Percentiles rank a stretch among this genome's conserved stretches.
Conservation (phyloP, 2,329 filamentous ascomycete genomes). For the Scedosporium apiospermum region DNA sequence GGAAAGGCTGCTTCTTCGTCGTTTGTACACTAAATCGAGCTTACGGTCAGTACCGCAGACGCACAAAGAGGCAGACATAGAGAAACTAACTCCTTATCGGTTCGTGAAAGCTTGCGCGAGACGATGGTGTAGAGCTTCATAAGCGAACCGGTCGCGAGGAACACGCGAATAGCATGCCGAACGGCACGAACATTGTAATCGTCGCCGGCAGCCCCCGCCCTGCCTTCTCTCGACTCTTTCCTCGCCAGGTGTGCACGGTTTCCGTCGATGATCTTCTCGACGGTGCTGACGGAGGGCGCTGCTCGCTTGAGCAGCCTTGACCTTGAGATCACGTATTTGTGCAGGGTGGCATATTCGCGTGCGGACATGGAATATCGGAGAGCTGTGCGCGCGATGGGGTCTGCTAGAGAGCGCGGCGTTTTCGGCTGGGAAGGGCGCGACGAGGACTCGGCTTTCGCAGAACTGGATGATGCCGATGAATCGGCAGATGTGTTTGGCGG, state of each 20-base stretch:
- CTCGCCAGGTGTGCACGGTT: constrained; percentile 7
- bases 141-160: constrained; percentile 43
- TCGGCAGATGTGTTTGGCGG: not conserved
- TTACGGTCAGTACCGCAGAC: not conserved
- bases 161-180: constrained; percentile 34
- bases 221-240: constrained; percentile 1
- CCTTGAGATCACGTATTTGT: constrained; percentile 72
- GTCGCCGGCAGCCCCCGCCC: constrained; percentile 26
- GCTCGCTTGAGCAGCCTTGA: constrained; percentile 48
- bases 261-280: constrained; percentile 28
- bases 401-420: constrained; percentile 19
- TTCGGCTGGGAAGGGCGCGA: not conserved
- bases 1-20: constrained; percentile 40
- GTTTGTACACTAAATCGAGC: constrained; percentile 13
- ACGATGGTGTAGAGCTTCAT: constrained; percentile 55
- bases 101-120: constrained; percentile 34
- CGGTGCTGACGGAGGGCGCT: constrained; percentile 44
- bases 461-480: not conserved
- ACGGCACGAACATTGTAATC: constrained; percentile 64
- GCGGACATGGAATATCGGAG: constrained; percentile 79
- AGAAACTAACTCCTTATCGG: constrained; percentile 31
- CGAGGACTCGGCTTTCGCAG: not conserved
- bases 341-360: constrained; percentile 75
- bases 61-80: constrained; percentile 2
- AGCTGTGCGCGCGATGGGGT: constrained; percentile 74